phyloP scores from a whole-genome alignment of 768 basidiomycete genomes.

The Leccinum incarnatum region DNA sequence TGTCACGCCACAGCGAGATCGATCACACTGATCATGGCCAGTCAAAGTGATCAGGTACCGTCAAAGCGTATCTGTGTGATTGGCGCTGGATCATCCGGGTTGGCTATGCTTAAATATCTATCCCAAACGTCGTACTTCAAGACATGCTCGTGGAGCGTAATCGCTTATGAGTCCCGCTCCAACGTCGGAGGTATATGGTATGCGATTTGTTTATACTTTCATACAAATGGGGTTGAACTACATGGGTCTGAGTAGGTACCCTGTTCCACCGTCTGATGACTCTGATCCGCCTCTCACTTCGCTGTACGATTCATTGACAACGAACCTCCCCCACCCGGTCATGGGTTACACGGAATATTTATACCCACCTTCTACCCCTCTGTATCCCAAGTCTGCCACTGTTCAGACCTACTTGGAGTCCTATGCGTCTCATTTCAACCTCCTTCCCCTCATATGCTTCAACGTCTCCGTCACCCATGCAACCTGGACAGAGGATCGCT shows the following conservation, averaged over 20 bases:
- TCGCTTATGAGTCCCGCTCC: constrained; percentile 61
- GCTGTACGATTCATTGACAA: constrained; percentile 77
- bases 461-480: constrained; percentile 52
- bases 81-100: constrained; percentile 74
- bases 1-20: not conserved
- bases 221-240: not conserved
- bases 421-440: constrained; percentile 61
- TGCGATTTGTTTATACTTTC: constrained; percentile 16
- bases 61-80: constrained; percentile 59
- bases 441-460: constrained; percentile 62
- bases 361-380: constrained; percentile 69
- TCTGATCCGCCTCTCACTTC: constrained; percentile 58
- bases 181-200: constrained; percentile 79
- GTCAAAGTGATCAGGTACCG: constrained; percentile 1
- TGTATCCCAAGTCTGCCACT: constrained; percentile 60
- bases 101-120: constrained; percentile 66
- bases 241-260: constrained; percentile 42
- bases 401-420: constrained; percentile 69
- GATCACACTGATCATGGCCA: constrained; percentile 2
- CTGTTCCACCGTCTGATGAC: constrained; percentile 43
- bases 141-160: constrained; percentile 58
- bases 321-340: constrained; percentile 75
- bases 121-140: constrained; percentile 57
- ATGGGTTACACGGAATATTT: constrained; percentile 66
- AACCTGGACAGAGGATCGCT: constrained; percentile 40